Conservation (phyloP, 441 rosid genomes). For the Jatropha podagrica region DNA sequence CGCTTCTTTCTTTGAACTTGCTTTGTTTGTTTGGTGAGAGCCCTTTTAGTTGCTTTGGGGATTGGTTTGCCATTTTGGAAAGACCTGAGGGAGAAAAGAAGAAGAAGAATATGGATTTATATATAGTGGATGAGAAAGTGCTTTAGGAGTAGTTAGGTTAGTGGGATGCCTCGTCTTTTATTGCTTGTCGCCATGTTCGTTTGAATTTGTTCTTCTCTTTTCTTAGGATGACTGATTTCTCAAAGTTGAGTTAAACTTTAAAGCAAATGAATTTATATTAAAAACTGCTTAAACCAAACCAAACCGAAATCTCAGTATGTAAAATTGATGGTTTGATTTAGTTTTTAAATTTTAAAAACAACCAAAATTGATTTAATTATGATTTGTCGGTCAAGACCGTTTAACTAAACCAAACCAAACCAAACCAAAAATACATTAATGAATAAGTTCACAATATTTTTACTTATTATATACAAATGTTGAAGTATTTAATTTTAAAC, state of each 20-base stretch:
- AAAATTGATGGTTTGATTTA: too few species aligned
- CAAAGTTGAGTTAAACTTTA: neutral
- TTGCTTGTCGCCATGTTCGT: slow-evolving; percentile 4
- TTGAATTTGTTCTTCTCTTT: neutral
- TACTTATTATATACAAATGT: too few species aligned
- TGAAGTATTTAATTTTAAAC: too few species aligned
- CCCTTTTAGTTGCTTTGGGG: slow-evolving; percentile 38
- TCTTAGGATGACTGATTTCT: neutral
- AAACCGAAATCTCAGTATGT: too few species aligned
- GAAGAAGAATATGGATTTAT: neutral
- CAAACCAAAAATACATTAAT: too few species aligned
- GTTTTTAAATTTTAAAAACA: too few species aligned
- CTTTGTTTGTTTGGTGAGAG: slow-evolving; percentile 30
- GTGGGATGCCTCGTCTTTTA: slow-evolving; percentile 58
- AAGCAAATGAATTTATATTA: too few species aligned
- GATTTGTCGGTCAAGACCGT: too few species aligned
- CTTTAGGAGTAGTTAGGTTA: slow-evolving; percentile 7
- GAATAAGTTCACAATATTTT: too few species aligned
- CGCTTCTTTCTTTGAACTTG: slow-evolving; percentile 36
- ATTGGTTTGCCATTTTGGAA: slow-evolving; percentile 8
- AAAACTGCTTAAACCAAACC: neutral
- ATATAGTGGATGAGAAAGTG: neutral
- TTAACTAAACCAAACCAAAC: too few species aligned
- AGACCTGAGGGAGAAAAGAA: neutral
- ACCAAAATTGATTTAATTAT: too few species aligned